Base-by-base conservation (phyloP, 352 stramenopile genomes). In the Phytopythium chamaehyphon region DNA sequence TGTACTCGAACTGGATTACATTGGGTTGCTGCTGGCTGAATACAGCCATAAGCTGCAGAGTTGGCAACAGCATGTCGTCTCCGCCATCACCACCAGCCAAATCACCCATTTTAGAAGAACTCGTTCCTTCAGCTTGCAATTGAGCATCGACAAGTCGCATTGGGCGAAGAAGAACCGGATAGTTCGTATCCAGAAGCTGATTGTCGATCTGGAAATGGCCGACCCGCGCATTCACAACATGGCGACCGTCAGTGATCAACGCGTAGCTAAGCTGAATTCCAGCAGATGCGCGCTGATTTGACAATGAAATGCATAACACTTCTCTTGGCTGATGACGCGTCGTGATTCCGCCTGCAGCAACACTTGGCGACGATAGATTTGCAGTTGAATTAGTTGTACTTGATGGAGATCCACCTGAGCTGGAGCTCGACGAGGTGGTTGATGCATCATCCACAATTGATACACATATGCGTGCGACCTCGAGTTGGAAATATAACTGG, bases 171-270 rank as follows among this genome's bases (percentile, higher is more conserved):
- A 92, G 62, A 12, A 94, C 84, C 0, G 82, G 82, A 36, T 93
- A 94, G 42, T 91, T 90, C 11, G 84, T 93, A 31, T 93, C 84
- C 0, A 93, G 48, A 21, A 94, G 61, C 53, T 94, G 84, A 42
- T 93, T 94, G 61, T 94, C 84, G 23, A 94, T 68, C 57, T 94
- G 84, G 47, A 93, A 71, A 56, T 94, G 84, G 1, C 79, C 80
- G 8, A 94, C 57, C 1, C 80, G 68, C 14, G 79, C 74, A 47
- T 94, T 94, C 18, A 92, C 53, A 19, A 94, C 79, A 43, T 94
- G 78, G 21, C 84, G 78, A 19, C 71, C 76, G 42, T 86, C 80
- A 1, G 76, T 79, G 5, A 88, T 76, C 31, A 79, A 56, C 0
- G 71, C 81, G 47, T 90, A 94, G 51, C 76, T 89, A 38, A 92